These are phyloP conservation scores for Wickerhamomyces bisporus DNA, from an alignment of 805 yeast species.

Conservation along the genomic window DNA sequence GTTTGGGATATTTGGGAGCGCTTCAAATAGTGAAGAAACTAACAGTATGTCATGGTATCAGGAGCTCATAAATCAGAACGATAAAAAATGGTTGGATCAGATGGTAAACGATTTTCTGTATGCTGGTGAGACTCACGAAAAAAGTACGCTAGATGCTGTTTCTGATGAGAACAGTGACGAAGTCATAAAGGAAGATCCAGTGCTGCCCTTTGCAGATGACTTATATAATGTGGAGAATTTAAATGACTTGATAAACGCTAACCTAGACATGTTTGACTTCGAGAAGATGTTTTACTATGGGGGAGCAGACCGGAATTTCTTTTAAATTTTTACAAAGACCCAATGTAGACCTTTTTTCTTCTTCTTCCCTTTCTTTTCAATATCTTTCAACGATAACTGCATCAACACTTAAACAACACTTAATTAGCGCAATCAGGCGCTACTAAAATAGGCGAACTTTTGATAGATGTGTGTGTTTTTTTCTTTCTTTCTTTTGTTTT, in stretches of 20 bases:
- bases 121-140: not conserved
- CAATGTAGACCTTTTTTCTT: too few species aligned
- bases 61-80: conserved; percentile 11
- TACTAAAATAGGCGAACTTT: too few species aligned
- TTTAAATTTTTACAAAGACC: too few species aligned
- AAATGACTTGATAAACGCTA: not conserved
- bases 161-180: too few species aligned
- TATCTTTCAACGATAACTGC: too few species aligned
- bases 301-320: not conserved
- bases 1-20: not conserved
- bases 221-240: not conserved
- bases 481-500: too few species aligned
- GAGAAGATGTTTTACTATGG: conserved; percentile 1
- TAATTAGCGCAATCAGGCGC: too few species aligned
- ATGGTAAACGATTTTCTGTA: conserved; percentile 9
- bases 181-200: not conserved
- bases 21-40: not conserved
- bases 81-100: conserved; percentile 21
- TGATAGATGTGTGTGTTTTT: too few species aligned
- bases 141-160: not conserved
- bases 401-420: too few species aligned
- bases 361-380: too few species aligned
- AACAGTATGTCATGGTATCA: conserved; percentile 6
- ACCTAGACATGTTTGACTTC: not conserved
- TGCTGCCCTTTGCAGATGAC: not conserved